These are phyloP conservation scores for Xylaria nigripes DNA, from an alignment of 495 filamentous ascomycete species.

Conservation along the genomic window DNA sequence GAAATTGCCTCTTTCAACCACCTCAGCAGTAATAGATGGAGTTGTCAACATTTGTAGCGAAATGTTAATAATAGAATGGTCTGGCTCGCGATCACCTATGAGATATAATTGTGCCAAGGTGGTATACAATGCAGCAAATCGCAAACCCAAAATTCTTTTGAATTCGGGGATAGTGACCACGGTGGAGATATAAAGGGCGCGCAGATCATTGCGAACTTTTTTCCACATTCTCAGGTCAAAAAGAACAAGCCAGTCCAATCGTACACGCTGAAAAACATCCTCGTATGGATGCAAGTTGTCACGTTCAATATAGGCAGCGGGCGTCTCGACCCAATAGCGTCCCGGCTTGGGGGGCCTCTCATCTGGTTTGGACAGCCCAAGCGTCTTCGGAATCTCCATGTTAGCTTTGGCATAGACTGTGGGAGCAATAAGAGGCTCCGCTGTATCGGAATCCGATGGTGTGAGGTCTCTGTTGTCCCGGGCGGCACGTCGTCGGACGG, in stretches of 20 bases:
- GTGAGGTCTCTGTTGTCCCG: constrained; percentile 49
- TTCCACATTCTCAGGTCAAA: constrained; percentile 97
- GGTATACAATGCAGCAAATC: constrained; percentile 90
- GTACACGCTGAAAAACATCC: constrained; percentile 76
- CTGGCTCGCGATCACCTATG: constrained; percentile 91
- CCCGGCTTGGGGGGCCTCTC: constrained; percentile 46
- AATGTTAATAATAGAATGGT: constrained; percentile 96
- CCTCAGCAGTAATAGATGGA: constrained; percentile 88
- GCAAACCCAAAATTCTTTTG: constrained; percentile 88
- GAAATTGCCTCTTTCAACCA: constrained; percentile 93
- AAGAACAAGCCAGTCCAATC: constrained; percentile 92
- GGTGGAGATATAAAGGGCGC: constrained; percentile 91
- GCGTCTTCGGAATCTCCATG: constrained; percentile 51
- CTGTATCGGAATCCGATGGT: constrained; percentile 51
- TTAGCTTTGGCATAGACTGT: constrained; percentile 46
- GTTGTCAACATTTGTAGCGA: constrained; percentile 95
- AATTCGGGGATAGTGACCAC: constrained; percentile 91
- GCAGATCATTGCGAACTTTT: constrained; percentile 78
- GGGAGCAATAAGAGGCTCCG: constrained; percentile 50
- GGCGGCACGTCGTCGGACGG: constrained; percentile 27
- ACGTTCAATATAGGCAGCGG: constrained; percentile 51
- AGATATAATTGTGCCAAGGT: constrained; percentile 89
- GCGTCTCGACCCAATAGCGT: constrained; percentile 78
- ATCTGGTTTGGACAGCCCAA: constrained; percentile 29
- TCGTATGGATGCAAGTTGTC: constrained; percentile 62